Evolutionary conservation across 1,284 basidiomycete species (phyloP).

Genomic region (Dichomitus squalens): DNA sequence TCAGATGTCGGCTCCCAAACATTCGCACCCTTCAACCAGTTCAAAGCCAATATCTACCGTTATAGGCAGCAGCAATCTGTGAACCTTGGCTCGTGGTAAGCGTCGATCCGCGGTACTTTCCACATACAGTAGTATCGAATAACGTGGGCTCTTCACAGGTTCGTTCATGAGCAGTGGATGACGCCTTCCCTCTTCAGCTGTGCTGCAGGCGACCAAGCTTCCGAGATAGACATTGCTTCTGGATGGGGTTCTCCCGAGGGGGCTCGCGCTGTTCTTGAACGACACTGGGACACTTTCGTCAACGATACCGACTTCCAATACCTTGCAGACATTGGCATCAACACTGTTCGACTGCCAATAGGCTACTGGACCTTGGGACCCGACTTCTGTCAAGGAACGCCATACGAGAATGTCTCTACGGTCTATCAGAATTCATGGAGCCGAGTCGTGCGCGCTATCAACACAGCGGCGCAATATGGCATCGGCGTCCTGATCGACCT

Average conservation of each 20-base stretch:
- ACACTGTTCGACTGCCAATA: conserved; percentile 72
- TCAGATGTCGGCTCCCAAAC: conserved; percentile 38
- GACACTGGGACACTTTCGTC: conserved; percentile 83
- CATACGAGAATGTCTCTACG: conserved; percentile 56
- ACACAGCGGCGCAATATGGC: conserved; percentile 62
- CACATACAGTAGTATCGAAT: neutral
- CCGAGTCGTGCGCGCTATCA: conserved; percentile 63
- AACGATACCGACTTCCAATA: conserved; percentile 65
- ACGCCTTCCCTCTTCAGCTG: conserved; percentile 68
- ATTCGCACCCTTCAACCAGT: conserved; percentile 53
- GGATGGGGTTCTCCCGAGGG: conserved; percentile 50
- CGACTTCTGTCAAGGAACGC: conserved; percentile 50
- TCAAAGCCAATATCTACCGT: conserved; percentile 54
- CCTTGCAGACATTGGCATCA: conserved; percentile 65
- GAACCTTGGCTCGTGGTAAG: conserved; percentile 67
- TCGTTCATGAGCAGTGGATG: conserved; percentile 83
- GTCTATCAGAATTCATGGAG: conserved; percentile 71
- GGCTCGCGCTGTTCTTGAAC: conserved; percentile 64
- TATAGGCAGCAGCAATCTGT: conserved; percentile 68
- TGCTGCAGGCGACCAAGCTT: conserved; percentile 52
- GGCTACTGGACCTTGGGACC: conserved; percentile 69
- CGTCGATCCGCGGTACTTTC: neutral
- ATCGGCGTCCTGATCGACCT: conserved; percentile 79
- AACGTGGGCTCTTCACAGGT: conserved; percentile 46
- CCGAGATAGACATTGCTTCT: conserved; percentile 59